These are phyloP conservation scores for Didymella lethalis DNA, from an alignment of 2,329 filamentous ascomycete genomes.

Conservation along the genomic window DNA sequence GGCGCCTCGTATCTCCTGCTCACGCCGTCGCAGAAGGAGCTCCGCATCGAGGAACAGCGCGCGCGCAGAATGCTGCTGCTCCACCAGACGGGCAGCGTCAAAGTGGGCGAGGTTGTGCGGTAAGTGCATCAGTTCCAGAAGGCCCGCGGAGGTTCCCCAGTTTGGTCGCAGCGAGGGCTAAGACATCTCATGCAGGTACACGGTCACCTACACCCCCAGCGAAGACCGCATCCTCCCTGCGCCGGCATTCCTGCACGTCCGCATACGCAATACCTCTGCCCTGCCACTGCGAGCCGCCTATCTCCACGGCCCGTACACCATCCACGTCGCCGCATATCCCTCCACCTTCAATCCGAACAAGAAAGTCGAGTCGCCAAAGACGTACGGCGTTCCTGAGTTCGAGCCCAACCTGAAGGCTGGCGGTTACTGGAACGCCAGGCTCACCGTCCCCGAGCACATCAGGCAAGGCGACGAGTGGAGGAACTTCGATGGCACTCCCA, in stretches of 20 bases:
- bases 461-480: slow-evolving; percentile 53
- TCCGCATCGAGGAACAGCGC: slow-evolving; percentile 41
- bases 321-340: slow-evolving; percentile 87
- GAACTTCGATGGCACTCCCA: slow-evolving; percentile 46
- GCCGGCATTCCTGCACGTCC: slow-evolving; percentile 80
- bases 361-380: slow-evolving; percentile 73
- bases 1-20: slow-evolving; percentile 46
- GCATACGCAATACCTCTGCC: slow-evolving; percentile 89
- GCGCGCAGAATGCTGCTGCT: slow-evolving; percentile 77
- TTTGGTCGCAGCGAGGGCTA: slow-evolving; percentile 19
- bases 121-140: slow-evolving; percentile 55
- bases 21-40: slow-evolving; percentile 45
- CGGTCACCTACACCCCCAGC: slow-evolving; percentile 88
- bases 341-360: slow-evolving; percentile 82
- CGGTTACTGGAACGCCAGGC: slow-evolving; percentile 80
- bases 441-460: slow-evolving; percentile 81
- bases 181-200: slow-evolving; percentile 62
- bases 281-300: slow-evolving; percentile 93
- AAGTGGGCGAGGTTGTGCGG: slow-evolving; percentile 92
- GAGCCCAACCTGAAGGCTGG: slow-evolving; percentile 97
- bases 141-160: slow-evolving; percentile 20
- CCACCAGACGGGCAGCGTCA: slow-evolving; percentile 89
- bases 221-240: slow-evolving; percentile 89
- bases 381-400: slow-evolving; percentile 84
- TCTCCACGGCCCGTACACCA: slow-evolving; percentile 92